These are phyloP conservation scores for Phaseolus coccineus DNA, from an alignment of 331 rosid species.

Conservation along the genomic window DNA sequence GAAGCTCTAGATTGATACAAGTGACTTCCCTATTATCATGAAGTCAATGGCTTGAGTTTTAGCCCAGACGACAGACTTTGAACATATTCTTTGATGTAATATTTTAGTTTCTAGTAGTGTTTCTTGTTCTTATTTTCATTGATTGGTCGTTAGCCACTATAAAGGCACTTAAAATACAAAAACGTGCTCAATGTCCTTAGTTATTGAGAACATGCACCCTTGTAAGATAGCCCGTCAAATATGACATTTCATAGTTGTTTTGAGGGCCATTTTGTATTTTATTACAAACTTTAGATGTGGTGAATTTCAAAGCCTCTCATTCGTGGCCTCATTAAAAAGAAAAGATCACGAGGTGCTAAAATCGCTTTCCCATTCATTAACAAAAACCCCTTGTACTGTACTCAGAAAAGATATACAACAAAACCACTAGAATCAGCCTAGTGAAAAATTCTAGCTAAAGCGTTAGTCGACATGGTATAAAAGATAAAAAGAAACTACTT, in stretches of 20 bases:
- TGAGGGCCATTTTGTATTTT: too few species aligned
- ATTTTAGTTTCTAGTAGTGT: constrained; percentile 42
- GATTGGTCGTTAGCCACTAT: constrained; percentile 2
- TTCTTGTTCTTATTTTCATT: constrained; percentile 25
- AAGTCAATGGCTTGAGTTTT: too few species aligned
- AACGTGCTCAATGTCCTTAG: neutral
- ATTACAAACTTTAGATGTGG: too few species aligned
- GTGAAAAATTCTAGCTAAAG: neutral
- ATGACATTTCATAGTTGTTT: too few species aligned
- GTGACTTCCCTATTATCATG: constrained; percentile 15
- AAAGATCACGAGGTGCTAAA: neutral
- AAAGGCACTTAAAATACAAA: neutral
- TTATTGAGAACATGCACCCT: neutral
- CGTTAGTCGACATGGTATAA: neutral
- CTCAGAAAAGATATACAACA: too few species aligned
- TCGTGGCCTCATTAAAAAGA: too few species aligned
- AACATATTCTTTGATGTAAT: constrained; percentile 51
- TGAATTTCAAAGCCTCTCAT: too few species aligned
- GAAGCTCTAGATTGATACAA: constrained; percentile 47
- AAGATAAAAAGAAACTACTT: neutral
- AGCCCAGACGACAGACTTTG: constrained; percentile 37
- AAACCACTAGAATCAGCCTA: neutral
- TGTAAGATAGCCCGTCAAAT: too few species aligned
- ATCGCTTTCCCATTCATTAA: neutral
- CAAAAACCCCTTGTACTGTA: too few species aligned